phyloP scores from a whole-genome alignment of 345 rosid genomes.

The Conringia planisiliqua region DNA sequence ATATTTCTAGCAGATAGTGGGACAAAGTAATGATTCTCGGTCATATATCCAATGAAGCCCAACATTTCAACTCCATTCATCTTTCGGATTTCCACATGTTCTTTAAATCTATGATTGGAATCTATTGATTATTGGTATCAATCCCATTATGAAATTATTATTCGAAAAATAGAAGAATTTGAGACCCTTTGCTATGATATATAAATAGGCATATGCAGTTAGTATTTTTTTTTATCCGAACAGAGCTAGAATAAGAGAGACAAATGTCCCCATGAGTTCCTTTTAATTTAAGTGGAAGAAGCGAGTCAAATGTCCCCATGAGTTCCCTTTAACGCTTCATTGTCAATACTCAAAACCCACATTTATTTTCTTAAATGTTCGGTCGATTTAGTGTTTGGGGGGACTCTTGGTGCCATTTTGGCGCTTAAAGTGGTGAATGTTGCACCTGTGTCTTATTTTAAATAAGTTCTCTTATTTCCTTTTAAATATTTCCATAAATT shows the following conservation, averaged over 20 bases:
- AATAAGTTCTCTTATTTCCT: background rate
- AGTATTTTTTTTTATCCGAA: background rate
- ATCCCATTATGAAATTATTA: slow-evolving; percentile 8
- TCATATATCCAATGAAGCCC: slow-evolving; percentile 13
- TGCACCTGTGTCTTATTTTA: background rate
- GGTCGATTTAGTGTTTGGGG: slow-evolving; percentile 34
- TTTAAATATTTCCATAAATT: no score
- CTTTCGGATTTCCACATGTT: slow-evolving; percentile 5
- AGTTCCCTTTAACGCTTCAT: slow-evolving; percentile 37
- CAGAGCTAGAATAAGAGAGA: slow-evolving; percentile 6
- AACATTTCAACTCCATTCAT: slow-evolving; percentile 25
- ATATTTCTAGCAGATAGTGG: background rate
- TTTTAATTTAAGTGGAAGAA: no score
- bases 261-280: slow-evolving; percentile 35
- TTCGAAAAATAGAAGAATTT: background rate
- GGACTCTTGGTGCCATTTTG: slow-evolving; percentile 37
- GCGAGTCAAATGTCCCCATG: slow-evolving; percentile 32
- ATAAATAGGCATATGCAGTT: background rate
- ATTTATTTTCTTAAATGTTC: background rate
- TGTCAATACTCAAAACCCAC: slow-evolving; percentile 5
- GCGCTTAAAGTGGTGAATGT: background rate
- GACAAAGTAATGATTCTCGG: background rate
- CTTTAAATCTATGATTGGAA: background rate
- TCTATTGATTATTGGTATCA: no score
- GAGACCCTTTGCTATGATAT: background rate